Percentiles rank a stretch among this genome's conserved stretches.
Conservation (phyloP, 2,329 filamentous ascomycete species). For the Alternaria gaisen region DNA sequence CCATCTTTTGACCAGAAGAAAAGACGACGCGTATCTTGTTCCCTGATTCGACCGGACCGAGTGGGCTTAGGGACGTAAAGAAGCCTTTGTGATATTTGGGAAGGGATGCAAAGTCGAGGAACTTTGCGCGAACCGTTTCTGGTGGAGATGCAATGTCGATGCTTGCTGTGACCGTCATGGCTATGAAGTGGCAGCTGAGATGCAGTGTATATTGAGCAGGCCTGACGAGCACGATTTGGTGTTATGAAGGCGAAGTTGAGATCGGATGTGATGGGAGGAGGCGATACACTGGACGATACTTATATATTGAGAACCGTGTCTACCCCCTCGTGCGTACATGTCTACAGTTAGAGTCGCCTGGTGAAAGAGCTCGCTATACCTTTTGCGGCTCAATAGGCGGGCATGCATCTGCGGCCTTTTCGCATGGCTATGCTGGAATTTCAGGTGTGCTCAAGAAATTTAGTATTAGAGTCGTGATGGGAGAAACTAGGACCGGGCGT, state of each 20-base stretch:
- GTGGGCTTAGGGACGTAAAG: slow-evolving; percentile 27
- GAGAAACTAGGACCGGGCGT: background rate
- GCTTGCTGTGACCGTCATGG: slow-evolving; percentile 20
- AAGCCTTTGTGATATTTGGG: slow-evolving; percentile 20
- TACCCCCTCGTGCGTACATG: background rate
- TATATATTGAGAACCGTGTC: background rate
- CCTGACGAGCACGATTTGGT: background rate
- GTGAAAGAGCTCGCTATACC: background rate
- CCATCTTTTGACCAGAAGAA: slow-evolving; percentile 13
- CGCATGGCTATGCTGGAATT: background rate
- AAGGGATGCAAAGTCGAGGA: slow-evolving; percentile 25
- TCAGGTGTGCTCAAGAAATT: background rate
- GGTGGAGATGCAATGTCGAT: slow-evolving; percentile 32
- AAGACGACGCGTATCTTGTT: slow-evolving; percentile 25
- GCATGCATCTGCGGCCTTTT: background rate
- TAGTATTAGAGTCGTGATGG: background rate
- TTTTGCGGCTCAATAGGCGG: slow-evolving; percentile 17
- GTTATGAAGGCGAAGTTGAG: background rate
- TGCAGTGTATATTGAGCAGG: background rate
- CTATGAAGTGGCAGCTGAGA: background rate
- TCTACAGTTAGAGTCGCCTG: background rate
- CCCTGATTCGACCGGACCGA: slow-evolving; percentile 16
- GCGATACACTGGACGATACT: background rate
- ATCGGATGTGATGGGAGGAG: background rate
- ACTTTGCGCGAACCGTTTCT: slow-evolving; percentile 22